Conservation (phyloP, 768 basidiomycete species). For the Russula griseocarnosa region DNA sequence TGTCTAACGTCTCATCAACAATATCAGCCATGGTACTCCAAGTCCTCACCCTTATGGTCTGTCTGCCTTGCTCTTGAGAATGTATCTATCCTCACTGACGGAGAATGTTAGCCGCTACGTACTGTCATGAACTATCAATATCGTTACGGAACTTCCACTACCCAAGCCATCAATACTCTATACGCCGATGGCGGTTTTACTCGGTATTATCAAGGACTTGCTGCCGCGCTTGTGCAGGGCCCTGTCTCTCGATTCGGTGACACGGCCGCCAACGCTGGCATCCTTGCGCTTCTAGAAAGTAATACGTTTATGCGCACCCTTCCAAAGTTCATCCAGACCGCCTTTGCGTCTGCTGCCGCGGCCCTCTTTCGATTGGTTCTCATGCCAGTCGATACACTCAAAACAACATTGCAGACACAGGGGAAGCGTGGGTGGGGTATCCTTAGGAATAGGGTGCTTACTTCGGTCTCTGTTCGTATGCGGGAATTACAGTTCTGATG, state of each 20-base stretch:
- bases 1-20: slow-evolving; percentile 1
- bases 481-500: neutral
- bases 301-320: slow-evolving; percentile 66
- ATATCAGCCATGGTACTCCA: slow-evolving; percentile 85
- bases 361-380: slow-evolving; percentile 87
- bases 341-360: slow-evolving; percentile 73
- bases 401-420: slow-evolving; percentile 94
- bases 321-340: slow-evolving; percentile 65
- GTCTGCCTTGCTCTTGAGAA: slow-evolving; percentile 27
- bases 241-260: slow-evolving; percentile 87
- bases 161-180: slow-evolving; percentile 59
- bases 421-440: slow-evolving; percentile 67
- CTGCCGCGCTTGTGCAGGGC: slow-evolving; percentile 82
- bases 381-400: slow-evolving; percentile 89
- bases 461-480: neutral
- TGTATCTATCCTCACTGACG: slow-evolving; percentile 17
- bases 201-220: slow-evolving; percentile 85
- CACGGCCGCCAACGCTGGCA: slow-evolving; percentile 91
- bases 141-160: slow-evolving; percentile 75
- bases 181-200: slow-evolving; percentile 75
- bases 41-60: slow-evolving; percentile 79
- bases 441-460: slow-evolving; percentile 57
- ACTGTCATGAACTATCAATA: slow-evolving; percentile 98
- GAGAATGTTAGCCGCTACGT: slow-evolving; percentile 61
- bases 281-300: slow-evolving; percentile 76